Percentiles rank a stretch among this genome's conserved stretches.
Evolutionary conservation across 129 eudicot species (phyloP).

Genomic region (Apium graveolens): DNA sequence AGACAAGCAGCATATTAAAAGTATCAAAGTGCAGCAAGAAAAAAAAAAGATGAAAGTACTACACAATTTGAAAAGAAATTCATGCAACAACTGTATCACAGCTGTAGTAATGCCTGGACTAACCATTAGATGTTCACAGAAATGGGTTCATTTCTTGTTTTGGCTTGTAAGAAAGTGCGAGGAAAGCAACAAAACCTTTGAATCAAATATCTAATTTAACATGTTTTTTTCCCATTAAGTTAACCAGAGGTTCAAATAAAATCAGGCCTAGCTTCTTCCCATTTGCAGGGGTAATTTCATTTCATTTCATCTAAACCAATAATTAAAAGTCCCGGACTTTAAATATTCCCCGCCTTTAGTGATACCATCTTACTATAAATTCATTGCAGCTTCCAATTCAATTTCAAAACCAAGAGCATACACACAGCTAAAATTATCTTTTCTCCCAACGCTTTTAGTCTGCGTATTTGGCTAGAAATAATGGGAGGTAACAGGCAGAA

Average conservation of each 20-base stretch:
- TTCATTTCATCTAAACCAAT: not conserved
- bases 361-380: constrained; percentile 19
- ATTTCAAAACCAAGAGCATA: constrained; percentile 1
- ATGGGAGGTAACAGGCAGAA: constrained; percentile 38
- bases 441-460: no score
- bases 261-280: not conserved
- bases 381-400: not conserved
- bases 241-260: not conserved
- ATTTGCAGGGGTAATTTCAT: not conserved
- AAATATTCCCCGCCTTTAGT: not conserved
- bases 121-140: not conserved
- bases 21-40: not conserved
- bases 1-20: not conserved
- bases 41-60: not conserved
- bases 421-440: not conserved
- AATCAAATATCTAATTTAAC: not conserved
- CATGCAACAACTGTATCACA: not conserved
- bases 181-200: not conserved
- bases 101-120: not conserved
- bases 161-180: not conserved
- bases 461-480: no score
- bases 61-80: not conserved
- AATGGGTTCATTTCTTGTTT: not conserved
- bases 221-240: constrained; percentile 2
- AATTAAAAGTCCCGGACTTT: not conserved